phyloP scores from a whole-genome alignment of 768 basidiomycete species.

The Omphalotus guepiniiformis region DNA sequence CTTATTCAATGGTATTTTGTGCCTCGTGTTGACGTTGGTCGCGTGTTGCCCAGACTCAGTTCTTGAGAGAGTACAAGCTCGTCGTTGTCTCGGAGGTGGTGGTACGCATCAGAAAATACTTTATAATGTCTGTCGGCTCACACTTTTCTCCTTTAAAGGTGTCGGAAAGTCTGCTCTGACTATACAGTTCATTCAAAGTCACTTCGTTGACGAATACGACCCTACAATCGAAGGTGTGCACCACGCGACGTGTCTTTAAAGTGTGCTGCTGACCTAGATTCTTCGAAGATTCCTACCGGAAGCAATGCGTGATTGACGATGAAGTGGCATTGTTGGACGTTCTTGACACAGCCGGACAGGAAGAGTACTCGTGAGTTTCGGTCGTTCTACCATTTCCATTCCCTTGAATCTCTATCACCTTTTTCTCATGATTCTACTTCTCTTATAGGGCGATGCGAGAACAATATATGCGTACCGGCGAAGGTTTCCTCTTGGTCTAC shows the following conservation, averaged over 20 bases:
- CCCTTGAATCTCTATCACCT: no score
- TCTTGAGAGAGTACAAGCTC: conserved; percentile 95
- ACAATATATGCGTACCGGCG: conserved; percentile 98
- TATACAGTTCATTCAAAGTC: conserved; percentile 96
- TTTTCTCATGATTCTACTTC: neutral
- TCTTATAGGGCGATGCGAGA: conserved; percentile 88
- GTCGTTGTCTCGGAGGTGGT: conserved; percentile 98
- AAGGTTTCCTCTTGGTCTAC: conserved; percentile 97
- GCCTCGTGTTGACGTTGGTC: conserved; percentile 7
- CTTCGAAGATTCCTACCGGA: conserved; percentile 86
- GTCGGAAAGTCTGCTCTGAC: conserved; percentile 87
- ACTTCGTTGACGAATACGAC: conserved; percentile 91
- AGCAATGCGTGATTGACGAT: conserved; percentile 97
- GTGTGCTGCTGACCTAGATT: neutral
- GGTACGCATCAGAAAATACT: conserved; percentile 44
- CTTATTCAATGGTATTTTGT: neutral
- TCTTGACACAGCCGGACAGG: conserved; percentile 95
- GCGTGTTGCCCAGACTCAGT: conserved; percentile 57
- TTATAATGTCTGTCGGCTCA: neutral
- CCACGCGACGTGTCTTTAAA: neutral
- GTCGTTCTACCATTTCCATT: neutral
- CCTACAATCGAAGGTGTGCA: conserved; percentile 87
- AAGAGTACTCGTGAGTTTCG: conserved; percentile 88
- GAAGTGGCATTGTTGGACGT: conserved; percentile 97
- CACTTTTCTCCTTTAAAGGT: neutral